Evolutionary conservation across 2,329 filamentous ascomycete genomes (phyloP).

Genomic region (Fusarium stilboides): DNA sequence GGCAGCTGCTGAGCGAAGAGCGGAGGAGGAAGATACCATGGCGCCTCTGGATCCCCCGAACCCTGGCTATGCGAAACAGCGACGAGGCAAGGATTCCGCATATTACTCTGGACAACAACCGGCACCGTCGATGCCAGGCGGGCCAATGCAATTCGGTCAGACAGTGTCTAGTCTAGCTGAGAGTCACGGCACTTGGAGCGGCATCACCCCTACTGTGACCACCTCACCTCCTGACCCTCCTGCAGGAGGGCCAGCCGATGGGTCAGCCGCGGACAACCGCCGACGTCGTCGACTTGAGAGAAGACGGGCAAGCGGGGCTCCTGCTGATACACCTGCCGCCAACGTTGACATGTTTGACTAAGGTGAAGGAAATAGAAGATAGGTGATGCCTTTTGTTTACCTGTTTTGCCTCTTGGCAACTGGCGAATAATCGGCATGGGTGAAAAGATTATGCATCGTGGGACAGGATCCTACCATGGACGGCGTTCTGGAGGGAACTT

Average conservation of each 20-base stretch:
- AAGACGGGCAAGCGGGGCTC: slow-evolving; percentile 59
- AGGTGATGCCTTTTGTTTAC: background rate
- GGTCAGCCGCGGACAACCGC: slow-evolving; percentile 65
- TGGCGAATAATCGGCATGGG: background rate
- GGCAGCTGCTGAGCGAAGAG: slow-evolving; percentile 61
- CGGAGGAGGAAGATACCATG: slow-evolving; percentile 58
- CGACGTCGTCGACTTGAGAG: slow-evolving; percentile 70
- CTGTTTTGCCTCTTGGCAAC: background rate
- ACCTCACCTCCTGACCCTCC: slow-evolving; percentile 57
- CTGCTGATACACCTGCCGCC: slow-evolving; percentile 29
- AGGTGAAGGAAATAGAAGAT: background rate
- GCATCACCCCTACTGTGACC: slow-evolving; percentile 57
- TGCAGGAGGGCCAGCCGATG: slow-evolving; percentile 54
- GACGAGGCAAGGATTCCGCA: slow-evolving; percentile 71
- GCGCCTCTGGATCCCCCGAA: slow-evolving; percentile 68
- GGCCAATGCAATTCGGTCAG: slow-evolving; percentile 52
- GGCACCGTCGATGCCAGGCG: slow-evolving; percentile 59
- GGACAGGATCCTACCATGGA: slow-evolving; percentile 33
- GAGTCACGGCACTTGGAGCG: slow-evolving; percentile 70
- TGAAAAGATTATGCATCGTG: slow-evolving; percentile 32
- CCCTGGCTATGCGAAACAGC: slow-evolving; percentile 68
- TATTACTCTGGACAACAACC: slow-evolving; percentile 70
- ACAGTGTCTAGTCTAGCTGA: slow-evolving; percentile 66
- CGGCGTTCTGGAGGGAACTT: slow-evolving; percentile 47
- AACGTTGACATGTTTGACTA: slow-evolving; percentile 43